A percentile compares a stretch with the other conserved stretches of the same genome.
Evolutionary conservation across 345 rosid genomes (phyloP).

Genomic region (Sapria himalayana): DNA sequence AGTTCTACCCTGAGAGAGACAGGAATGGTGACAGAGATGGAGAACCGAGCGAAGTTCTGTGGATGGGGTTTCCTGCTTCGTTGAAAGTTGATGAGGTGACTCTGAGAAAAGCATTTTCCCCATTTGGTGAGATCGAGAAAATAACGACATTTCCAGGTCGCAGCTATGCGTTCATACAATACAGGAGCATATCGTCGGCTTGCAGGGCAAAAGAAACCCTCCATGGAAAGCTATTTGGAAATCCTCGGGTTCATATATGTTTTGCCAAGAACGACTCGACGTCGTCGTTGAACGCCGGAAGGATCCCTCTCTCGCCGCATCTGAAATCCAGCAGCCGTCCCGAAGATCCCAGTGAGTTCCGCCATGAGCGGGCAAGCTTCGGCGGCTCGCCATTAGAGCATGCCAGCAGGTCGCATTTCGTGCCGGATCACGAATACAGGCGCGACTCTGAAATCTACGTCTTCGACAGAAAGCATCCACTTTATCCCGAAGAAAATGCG

Average conservation of each 20-base stretch:
- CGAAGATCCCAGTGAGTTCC: conserved; percentile 31
- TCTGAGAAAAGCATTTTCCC: conserved; percentile 60
- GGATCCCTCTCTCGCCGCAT: conserved; percentile 40
- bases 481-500: conserved; percentile 24
- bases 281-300: conserved; percentile 36
- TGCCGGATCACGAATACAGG: conserved; percentile 16
- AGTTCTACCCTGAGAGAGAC: conserved; percentile 25
- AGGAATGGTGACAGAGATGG: conserved; percentile 36
- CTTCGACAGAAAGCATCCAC: conserved; percentile 24
- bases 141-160: conserved; percentile 86
- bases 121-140: conserved; percentile 78
- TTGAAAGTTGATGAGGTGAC: conserved; percentile 60
- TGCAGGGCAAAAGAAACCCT: conserved; percentile 83
- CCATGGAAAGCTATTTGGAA: conserved; percentile 79
- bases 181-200: conserved; percentile 37
- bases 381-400: conserved; percentile 16
- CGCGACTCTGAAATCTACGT: conserved; percentile 31
- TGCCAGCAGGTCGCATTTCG: conserved; percentile 21
- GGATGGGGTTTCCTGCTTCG: conserved; percentile 81
- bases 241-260: conserved; percentile 90
- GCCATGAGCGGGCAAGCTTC: conserved; percentile 25
- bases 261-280: conserved; percentile 66
- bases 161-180: conserved; percentile 86
- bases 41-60: conserved; percentile 82
- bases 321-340: conserved; percentile 24